These are phyloP conservation scores for Rhododendron ferrugineum DNA, from an alignment of 148 eudicot genomes.

Conservation along the genomic window DNA sequence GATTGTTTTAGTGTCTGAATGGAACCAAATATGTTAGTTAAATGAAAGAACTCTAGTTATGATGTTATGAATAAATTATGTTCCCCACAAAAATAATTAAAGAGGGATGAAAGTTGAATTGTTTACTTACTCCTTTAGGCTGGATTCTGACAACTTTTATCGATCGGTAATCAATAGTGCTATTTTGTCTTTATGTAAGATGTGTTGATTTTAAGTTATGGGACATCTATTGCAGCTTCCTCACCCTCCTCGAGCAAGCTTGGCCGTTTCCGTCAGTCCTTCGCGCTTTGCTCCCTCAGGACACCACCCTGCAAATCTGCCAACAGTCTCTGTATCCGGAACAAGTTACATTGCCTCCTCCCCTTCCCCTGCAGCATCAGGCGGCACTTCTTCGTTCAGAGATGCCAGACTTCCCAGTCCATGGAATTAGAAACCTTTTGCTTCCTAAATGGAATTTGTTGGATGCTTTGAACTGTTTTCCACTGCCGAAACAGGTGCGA, in stretches of 20 bases:
- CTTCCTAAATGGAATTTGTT: neutral
- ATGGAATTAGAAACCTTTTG: conserved; percentile 39
- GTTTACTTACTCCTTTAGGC: neutral
- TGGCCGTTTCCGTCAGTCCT: conserved; percentile 58
- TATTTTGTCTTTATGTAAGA: neutral
- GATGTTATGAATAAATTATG: neutral
- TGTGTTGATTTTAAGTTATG: neutral
- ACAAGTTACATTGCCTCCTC: conserved; percentile 76
- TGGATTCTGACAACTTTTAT: neutral
- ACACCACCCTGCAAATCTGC: conserved; percentile 49
- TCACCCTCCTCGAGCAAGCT: conserved; percentile 51
- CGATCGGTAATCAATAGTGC: neutral
- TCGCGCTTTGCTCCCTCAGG: conserved; percentile 78
- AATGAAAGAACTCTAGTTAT: neutral
- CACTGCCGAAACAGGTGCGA: neutral
- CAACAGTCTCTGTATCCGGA: conserved; percentile 67
- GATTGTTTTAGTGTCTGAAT: neutral
- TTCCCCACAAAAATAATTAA: neutral
- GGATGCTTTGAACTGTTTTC: neutral
- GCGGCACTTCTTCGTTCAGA: conserved; percentile 81
- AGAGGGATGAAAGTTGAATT: neutral
- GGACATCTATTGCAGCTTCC: conserved; percentile 39
- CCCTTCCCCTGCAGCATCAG: conserved; percentile 98
- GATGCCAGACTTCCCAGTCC: conserved; percentile 76
- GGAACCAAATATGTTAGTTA: neutral